phyloP scores from a whole-genome alignment of 495 filamentous ascomycete genomes.

The Niebla homalea region DNA sequence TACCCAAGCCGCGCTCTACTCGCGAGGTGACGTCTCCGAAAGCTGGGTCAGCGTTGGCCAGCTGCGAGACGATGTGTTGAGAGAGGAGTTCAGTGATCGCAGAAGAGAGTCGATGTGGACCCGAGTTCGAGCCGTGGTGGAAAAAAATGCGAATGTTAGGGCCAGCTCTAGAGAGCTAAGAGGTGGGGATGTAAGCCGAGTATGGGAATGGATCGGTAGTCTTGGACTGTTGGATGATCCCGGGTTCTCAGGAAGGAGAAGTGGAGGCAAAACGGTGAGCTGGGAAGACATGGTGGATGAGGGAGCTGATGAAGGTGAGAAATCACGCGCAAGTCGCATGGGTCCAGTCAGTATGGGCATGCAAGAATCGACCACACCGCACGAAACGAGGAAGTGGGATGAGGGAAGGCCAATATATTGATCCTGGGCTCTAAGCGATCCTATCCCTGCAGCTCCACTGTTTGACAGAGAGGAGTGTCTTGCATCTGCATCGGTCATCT shows the following conservation, averaged over 20 bases:
- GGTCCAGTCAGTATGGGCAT: too few species aligned
- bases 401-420: slow-evolving; percentile 54
- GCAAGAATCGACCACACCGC: slow-evolving; percentile 12
- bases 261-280: slow-evolving; percentile 22
- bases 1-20: slow-evolving; percentile 62
- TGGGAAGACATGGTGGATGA: slow-evolving; percentile 20
- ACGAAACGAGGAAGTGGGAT: slow-evolving; percentile 41
- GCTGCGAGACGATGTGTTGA: slow-evolving; percentile 78
- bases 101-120: slow-evolving; percentile 70
- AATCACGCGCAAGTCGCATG: too few species aligned
- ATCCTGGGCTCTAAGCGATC: neutral
- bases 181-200: slow-evolving; percentile 72
- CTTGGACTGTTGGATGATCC: slow-evolving; percentile 27
- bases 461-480: neutral
- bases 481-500: neutral
- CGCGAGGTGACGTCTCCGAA: slow-evolving; percentile 52
- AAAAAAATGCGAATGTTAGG: slow-evolving; percentile 85
- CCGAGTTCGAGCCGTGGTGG: slow-evolving; percentile 67
- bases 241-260: slow-evolving; percentile 9
- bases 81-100: slow-evolving; percentile 61
- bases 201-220: slow-evolving; percentile 93
- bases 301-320: slow-evolving; percentile 31
- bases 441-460: neutral
- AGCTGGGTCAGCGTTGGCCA: slow-evolving; percentile 75
- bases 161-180: slow-evolving; percentile 69